Evolutionary conservation across 2,329 filamentous ascomycete species (phyloP).

Genomic region (Epicoccum sorghinum): DNA sequence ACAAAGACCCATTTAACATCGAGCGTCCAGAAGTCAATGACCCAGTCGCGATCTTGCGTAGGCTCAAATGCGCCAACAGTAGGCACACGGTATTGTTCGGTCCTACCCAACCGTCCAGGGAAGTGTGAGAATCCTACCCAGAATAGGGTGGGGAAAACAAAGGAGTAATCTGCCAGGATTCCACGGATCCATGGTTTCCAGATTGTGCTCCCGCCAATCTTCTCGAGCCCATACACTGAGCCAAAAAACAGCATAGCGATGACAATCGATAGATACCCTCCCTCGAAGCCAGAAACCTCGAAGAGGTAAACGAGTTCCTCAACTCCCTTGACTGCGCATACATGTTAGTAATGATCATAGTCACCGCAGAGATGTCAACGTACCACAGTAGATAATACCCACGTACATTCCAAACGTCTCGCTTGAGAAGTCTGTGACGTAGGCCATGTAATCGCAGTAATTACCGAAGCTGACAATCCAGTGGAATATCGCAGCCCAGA

Average conservation of each 20-base stretch:
- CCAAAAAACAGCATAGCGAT: constrained; percentile 61
- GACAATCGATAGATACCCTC: constrained; percentile 57
- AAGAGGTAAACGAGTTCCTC: constrained; percentile 62
- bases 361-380: constrained; percentile 13
- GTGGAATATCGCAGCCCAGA: constrained; percentile 64
- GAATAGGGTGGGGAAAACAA: constrained; percentile 54
- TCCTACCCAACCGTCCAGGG: constrained; percentile 52
- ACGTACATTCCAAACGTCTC: constrained; percentile 62
- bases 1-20: constrained; percentile 60
- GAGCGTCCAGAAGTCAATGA: constrained; percentile 61
- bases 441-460: constrained; percentile 63
- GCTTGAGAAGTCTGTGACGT: constrained; percentile 63
- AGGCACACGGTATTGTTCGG: constrained; percentile 52
- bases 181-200: constrained; percentile 54
- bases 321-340: constrained; percentile 58
- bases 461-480: constrained; percentile 62
- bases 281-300: constrained; percentile 45
- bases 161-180: constrained; percentile 60
- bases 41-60: constrained; percentile 54
- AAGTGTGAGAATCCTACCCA: constrained; percentile 63
- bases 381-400: constrained; percentile 62
- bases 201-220: constrained; percentile 53
- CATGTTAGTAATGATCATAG: background rate
- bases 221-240: constrained; percentile 58
- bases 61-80: constrained; percentile 56